Conservation (phyloP, 768 basidiomycete genomes). For the Sporobolomyces pararoseus region DNA sequence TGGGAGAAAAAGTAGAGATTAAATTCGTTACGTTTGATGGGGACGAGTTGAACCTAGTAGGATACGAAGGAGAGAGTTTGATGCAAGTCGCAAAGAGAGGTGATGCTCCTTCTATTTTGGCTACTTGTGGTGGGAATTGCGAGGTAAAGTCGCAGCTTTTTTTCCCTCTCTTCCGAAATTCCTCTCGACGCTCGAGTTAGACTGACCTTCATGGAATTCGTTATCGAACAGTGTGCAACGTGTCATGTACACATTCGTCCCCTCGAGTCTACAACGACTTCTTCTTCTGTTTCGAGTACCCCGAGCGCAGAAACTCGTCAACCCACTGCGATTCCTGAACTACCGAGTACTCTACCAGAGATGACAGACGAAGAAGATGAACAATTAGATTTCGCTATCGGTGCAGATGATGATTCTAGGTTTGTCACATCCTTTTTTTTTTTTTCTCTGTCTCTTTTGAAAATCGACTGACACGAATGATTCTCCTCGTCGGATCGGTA, state of each 20-base stretch:
- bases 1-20: conserved; percentile 39
- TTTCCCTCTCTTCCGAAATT: background rate
- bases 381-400: conserved; percentile 44
- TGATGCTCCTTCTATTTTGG: conserved; percentile 34
- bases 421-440: background rate
- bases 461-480: background rate
- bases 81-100: conserved; percentile 35
- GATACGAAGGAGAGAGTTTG: conserved; percentile 41
- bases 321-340: background rate
- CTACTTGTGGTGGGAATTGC: conserved; percentile 37
- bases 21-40: conserved; percentile 15
- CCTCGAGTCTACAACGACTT: background rate
- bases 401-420: conserved; percentile 39
- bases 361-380: conserved; percentile 45
- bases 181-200: too few relatives aligned
- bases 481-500: background rate
- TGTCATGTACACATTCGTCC: conserved; percentile 42
- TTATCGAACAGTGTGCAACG: conserved; percentile 41
- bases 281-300: background rate
- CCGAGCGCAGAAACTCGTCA: background rate
- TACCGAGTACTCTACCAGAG: conserved; percentile 26
- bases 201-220: background rate
- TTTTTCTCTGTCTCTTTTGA: background rate
- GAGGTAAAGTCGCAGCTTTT: background rate
- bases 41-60: background rate